Evolutionary conservation across 2,329 filamentous ascomycete genomes (phyloP).

Genomic region (Talaromyces piceae): DNA sequence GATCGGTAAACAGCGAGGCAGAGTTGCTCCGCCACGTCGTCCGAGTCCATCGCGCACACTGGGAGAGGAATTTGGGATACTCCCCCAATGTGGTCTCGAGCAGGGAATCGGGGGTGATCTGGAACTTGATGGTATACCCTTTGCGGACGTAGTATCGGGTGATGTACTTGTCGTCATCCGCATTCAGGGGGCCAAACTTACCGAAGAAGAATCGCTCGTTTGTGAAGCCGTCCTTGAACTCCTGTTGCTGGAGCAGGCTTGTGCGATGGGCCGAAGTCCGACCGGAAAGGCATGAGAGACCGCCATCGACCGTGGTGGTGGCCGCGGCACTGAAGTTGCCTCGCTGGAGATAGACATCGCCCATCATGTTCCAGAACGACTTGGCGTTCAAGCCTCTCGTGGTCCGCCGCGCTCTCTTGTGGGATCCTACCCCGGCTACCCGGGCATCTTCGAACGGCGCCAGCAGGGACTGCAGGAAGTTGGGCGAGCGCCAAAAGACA

Average conservation of each 20-base stretch:
- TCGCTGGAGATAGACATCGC: constrained; percentile 52
- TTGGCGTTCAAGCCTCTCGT: constrained; percentile 11
- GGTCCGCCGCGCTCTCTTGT: constrained; percentile 46
- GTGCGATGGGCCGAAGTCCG: constrained; percentile 49
- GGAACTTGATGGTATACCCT: constrained; percentile 49
- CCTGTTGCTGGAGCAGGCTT: constrained; percentile 38
- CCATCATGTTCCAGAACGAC: constrained; percentile 48
- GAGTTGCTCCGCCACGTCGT: constrained; percentile 53
- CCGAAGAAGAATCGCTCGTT: constrained; percentile 47
- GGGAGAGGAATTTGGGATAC: constrained; percentile 43
- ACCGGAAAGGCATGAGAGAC: constrained; percentile 52
- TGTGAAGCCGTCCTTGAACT: constrained; percentile 40
- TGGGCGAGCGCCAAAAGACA: constrained; percentile 42
- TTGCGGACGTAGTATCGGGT: constrained; percentile 47
- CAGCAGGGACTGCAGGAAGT: constrained; percentile 38
- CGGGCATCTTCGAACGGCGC: constrained; percentile 37
- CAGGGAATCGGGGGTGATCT: constrained; percentile 42
- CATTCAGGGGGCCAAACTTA: constrained; percentile 40
- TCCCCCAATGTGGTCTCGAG: constrained; percentile 49
- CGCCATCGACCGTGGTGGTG: constrained; percentile 51
- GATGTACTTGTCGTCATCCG: constrained; percentile 56
- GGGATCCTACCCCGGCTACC: constrained; percentile 51
- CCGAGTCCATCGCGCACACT: constrained; percentile 52
- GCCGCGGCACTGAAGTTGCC: constrained; percentile 56
- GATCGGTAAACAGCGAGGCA: constrained; percentile 38